These are phyloP conservation scores for Physaria fendleri DNA, from an alignment of 345 rosid genomes.

Conservation along the genomic window DNA sequence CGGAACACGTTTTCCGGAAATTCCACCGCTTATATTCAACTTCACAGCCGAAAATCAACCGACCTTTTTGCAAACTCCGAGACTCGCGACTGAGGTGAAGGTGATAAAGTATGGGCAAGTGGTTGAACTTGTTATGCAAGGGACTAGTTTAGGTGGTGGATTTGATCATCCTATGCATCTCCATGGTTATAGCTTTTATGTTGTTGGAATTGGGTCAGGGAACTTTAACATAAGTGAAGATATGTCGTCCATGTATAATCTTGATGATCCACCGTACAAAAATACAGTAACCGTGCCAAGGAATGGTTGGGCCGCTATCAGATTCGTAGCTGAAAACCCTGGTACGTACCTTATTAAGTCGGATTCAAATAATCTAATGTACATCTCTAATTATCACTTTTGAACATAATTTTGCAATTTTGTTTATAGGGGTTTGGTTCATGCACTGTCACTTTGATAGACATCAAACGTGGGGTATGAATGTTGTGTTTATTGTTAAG, in stretches of 20 bases:
- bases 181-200: constrained; percentile 20
- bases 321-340: constrained; percentile 20
- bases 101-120: neutral
- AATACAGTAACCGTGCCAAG: constrained; percentile 16
- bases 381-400: neutral
- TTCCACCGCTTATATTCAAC: constrained; percentile 28
- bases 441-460: constrained; percentile 35
- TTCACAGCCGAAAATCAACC: constrained; percentile 22
- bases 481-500: constrained; percentile 32
- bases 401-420: neutral
- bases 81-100: constrained; percentile 19
- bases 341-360: constrained; percentile 20
- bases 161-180: constrained; percentile 29
- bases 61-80: constrained; percentile 7
- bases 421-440: constrained; percentile 38
- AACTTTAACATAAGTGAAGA: constrained; percentile 11
- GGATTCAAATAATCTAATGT: neutral
- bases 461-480: constrained; percentile 40
- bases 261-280: constrained; percentile 18
- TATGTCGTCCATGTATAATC: constrained; percentile 12
- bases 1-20: constrained; percentile 28
- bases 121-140: constrained; percentile 19
- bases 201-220: constrained; percentile 21
- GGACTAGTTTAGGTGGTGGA: constrained; percentile 20
- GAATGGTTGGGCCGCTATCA: constrained; percentile 22